Evolutionary conservation across 257 asterid genomes (phyloP), one percentile per base, ranked within the genome.

Genomic region (Anisodus acutangulus): DNA sequence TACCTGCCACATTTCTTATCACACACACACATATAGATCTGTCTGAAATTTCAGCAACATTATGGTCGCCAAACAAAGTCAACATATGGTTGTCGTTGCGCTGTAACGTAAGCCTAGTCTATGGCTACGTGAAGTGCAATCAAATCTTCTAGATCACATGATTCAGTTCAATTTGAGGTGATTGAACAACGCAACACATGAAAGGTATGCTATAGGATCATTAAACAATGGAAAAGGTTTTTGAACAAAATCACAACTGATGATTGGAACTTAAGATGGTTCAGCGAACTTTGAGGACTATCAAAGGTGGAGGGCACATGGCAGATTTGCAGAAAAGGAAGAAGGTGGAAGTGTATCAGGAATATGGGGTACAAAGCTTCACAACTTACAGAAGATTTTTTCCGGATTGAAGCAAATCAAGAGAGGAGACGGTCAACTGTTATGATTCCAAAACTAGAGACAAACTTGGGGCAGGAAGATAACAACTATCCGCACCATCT

Each of bases 171-270:
- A 70, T 43, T 70, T 41, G 51, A 70, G 57, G 35, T 17, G 4
- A 2, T 43, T 2, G 2, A 70, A 70, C 57, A 70, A 43, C 37
- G 8, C 57, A 70, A 12, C 55, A 70, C 79, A 70, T 8, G 57
- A 16, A 70, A 8, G 78, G 55, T 17, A 19, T 39, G 57, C 57
- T 10, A 70, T 55, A 43, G 26, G 55, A 43, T 70, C 79, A 43
- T 70, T 70, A 55, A 70, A 70, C 55, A 70, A 70, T 16, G 79
- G 57, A 43, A n/a, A 70, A 15, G 13, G 79, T 16, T 70, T 17
- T 16, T 16, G 79, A 43, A 15, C 79, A 43, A 43, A 41, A 17
- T 70, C 16, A 43, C 17, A 43, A 70, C 43, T 43, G 79, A 70
- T 70, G 9, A 9, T 9, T 11, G 2, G 35, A 70, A 43, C 35